Evolutionary conservation across 306 rosid species (phyloP), one percentile per base, ranked within the genome.

Genomic region (Begonia loranthoides): DNA sequence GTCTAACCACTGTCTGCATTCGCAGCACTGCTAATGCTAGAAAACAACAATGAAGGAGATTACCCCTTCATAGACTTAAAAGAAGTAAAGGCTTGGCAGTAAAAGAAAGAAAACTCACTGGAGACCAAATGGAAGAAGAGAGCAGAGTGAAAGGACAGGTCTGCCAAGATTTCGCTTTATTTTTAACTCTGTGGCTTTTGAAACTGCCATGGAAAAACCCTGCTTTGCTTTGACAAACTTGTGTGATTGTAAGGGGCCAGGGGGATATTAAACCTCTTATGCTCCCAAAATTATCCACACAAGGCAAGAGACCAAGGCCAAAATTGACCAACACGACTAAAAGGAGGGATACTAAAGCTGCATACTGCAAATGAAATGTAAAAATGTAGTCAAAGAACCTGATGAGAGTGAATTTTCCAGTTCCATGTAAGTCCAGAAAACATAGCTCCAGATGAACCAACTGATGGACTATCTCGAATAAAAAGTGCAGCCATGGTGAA

Each of bases 1-100:
- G 92, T 85, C 22, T 82, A 72, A 72, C 86, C 97, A 80, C 85
- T 65, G 84, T 63, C 97, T 90, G 97, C 95, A 80, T 15, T 15
- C 2, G 12, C 24, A 28, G 0, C 36, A 28, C 36, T 28, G 36
- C 36, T 28, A 28, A 4, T 5, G 36, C 5, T 28, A 28, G 5
- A 28, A 4, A 28, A 24, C 34, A 3, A 24, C 7, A 24, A 24
- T 24, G 34, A 3, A 24, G 34, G 7, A 4, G 36, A 28, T 28
- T n/a, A n/a, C n/a, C n/a, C n/a, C n/a, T n/a, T n/a, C n/a, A n/a
- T n/a, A n/a, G n/a, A n/a, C n/a, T n/a, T n/a, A n/a, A 28, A 28
- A 28, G 36, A 13, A 46, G 11, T 15, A 17, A 64, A 43, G 54
- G 36, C 33, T 58, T 65, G 46, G 45, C 57, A 17, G 57, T 50